A percentile compares a stretch with the other conserved stretches of the same genome.
Evolutionary conservation across 2,329 filamentous ascomycete genomes (phyloP).

Genomic region (Trichoderma afroharzianum): DNA sequence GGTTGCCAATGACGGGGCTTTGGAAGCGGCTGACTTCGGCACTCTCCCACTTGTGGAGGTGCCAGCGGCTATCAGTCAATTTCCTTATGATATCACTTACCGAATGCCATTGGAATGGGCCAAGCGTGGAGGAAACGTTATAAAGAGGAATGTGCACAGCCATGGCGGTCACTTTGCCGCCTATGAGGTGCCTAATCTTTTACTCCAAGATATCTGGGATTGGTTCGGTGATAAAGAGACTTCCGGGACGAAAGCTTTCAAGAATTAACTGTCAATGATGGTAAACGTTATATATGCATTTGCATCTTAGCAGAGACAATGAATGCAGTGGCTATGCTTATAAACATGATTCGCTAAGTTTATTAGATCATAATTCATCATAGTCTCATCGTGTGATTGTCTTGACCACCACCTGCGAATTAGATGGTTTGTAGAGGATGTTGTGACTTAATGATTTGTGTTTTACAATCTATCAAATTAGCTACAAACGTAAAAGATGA

Average conservation of each 20-base stretch:
- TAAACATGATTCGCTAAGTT: no score
- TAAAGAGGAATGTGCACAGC: neutral
- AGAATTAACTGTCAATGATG: no score
- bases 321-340: no score
- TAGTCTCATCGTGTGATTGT: no score
- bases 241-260: neutral
- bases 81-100: neutral
- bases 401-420: no score
- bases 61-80: neutral
- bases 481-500: no score
- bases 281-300: no score
- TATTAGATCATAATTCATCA: no score
- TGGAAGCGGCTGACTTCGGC: neutral
- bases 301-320: no score
- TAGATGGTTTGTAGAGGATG: no score
- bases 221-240: neutral
- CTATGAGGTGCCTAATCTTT: neutral
- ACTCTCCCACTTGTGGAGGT: neutral
- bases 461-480: no score
- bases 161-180: slow-evolving; percentile 1
- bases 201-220: neutral
- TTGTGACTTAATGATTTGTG: no score
- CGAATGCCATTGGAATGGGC: neutral
- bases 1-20: neutral
- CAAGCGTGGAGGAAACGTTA: neutral